These are phyloP conservation scores for Cyclocybe cylindracea DNA, from an alignment of 768 basidiomycete species.

Conservation along the genomic window DNA sequence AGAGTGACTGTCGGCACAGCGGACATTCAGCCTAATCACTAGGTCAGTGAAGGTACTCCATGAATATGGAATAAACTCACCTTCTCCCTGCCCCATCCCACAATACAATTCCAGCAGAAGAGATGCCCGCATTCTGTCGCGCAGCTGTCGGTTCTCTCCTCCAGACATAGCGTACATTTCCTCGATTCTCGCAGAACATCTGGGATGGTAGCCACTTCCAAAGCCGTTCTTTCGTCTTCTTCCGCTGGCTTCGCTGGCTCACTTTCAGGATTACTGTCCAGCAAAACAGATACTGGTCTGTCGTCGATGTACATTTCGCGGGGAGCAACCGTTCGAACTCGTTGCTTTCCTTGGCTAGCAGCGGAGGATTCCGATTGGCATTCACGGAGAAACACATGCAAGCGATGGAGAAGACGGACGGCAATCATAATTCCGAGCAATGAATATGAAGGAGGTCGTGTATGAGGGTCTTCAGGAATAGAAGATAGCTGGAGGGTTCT, in stretches of 20 bases:
- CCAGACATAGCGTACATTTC: constrained; percentile 82
- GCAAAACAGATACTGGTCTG: constrained; percentile 56
- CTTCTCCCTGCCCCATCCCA: constrained; percentile 89
- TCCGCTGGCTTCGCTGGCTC: constrained; percentile 60
- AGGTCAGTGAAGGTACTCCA: background rate
- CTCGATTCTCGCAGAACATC: constrained; percentile 53
- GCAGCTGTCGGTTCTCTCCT: constrained; percentile 80
- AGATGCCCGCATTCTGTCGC: constrained; percentile 89
- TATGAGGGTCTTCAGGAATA: constrained; percentile 67
- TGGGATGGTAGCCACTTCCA: constrained; percentile 62
- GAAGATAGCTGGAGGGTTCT: constrained; percentile 63
- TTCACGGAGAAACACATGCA: constrained; percentile 46
- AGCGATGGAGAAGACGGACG: constrained; percentile 63
- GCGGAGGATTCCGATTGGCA: constrained; percentile 13
- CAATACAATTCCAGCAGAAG: constrained; percentile 89
- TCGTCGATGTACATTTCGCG: constrained; percentile 56
- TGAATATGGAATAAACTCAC: constrained; percentile 31
- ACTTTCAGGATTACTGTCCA: constrained; percentile 54
- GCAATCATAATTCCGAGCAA: constrained; percentile 75
- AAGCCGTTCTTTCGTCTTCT: constrained; percentile 67
- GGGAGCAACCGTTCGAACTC: constrained; percentile 15
- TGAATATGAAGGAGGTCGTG: constrained; percentile 84
- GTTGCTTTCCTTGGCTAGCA: constrained; percentile 29
- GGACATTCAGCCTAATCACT: constrained; percentile 75
- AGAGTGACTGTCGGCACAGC: constrained; percentile 77